Conservation (phyloP, 257 asterid species). For the Thymus quinquecostatus region DNA sequence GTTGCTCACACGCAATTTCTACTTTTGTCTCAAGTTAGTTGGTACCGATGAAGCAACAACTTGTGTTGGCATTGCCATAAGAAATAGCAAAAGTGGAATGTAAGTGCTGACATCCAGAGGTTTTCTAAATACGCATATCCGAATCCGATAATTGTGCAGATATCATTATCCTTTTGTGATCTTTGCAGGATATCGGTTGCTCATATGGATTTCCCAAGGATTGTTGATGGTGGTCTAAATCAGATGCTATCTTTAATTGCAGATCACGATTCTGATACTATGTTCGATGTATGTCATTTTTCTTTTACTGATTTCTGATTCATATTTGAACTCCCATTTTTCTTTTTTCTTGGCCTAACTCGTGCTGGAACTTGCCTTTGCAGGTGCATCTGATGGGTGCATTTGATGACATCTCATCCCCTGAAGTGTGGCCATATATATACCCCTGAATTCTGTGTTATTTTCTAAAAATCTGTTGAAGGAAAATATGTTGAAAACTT, state of each 20-base stretch:
- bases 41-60: conserved; percentile 99
- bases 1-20: conserved; percentile 24
- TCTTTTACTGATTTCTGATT: conserved; percentile 28
- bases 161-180: conserved; percentile 15
- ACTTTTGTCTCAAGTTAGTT: conserved; percentile 52
- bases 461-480: conserved; percentile 29
- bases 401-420: conserved; percentile 66
- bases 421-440: conserved; percentile 54
- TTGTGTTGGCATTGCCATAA: conserved; percentile 77
- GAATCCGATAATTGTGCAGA: conserved; percentile 10
- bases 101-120: conserved; percentile 42
- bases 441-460: conserved; percentile 33
- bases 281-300: conserved; percentile 63
- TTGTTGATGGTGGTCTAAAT: conserved; percentile 70
- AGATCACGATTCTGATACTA: conserved; percentile 52
- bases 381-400: conserved; percentile 96
- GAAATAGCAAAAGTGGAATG: conserved; percentile 76
- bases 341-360: conserved; percentile 30
- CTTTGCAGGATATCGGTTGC: conserved; percentile 79
- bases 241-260: conserved; percentile 79
- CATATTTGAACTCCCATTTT: conserved; percentile 8
- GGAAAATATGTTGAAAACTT: conserved; percentile 29
- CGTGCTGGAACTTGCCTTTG: conserved; percentile 32
- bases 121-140: conserved; percentile 9
- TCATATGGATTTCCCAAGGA: conserved; percentile 79